These are phyloP conservation scores for Quercus cerris DNA, from an alignment of 306 rosid species.

Conservation along the genomic window DNA sequence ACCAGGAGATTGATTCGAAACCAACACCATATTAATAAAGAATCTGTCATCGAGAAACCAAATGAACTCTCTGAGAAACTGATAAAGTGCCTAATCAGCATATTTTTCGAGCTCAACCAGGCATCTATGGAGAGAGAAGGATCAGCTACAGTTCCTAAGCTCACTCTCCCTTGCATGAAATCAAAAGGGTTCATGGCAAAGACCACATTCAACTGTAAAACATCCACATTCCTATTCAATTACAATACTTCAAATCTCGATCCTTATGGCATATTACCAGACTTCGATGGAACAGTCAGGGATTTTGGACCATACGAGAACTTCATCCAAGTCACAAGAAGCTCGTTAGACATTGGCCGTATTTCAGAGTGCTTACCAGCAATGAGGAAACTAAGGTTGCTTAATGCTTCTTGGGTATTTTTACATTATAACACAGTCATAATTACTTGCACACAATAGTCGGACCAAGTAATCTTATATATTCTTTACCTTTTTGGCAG, in stretches of 20 bases:
- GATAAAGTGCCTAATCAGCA: constrained; percentile 57
- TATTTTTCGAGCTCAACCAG: constrained; percentile 72
- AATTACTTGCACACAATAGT: background rate
- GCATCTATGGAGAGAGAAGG: constrained; percentile 52
- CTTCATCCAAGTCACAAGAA: constrained; percentile 67
- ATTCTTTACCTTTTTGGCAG: constrained; percentile 26
- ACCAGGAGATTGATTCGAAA: constrained; percentile 33
- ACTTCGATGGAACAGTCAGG: constrained; percentile 50
- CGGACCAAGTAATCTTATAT: background rate
- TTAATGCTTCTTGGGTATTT: background rate
- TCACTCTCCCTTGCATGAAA: constrained; percentile 63
- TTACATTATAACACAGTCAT: background rate
- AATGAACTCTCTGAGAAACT: constrained; percentile 83
- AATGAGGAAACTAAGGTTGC: constrained; percentile 61
- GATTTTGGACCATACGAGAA: constrained; percentile 78
- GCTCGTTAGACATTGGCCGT: constrained; percentile 42
- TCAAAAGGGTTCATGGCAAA: constrained; percentile 59
- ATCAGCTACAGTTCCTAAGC: constrained; percentile 56
- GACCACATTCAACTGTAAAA: constrained; percentile 56
- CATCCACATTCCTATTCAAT: constrained; percentile 56
- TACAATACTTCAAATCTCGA: constrained; percentile 45
- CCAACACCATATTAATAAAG: constrained; percentile 25
- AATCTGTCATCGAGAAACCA: constrained; percentile 48
- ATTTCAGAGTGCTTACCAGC: constrained; percentile 45
- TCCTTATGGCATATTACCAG: constrained; percentile 67